Evolutionary conservation across 495 filamentous ascomycete species (phyloP).

Genomic region (Podospora bellae-mahoneyi): DNA sequence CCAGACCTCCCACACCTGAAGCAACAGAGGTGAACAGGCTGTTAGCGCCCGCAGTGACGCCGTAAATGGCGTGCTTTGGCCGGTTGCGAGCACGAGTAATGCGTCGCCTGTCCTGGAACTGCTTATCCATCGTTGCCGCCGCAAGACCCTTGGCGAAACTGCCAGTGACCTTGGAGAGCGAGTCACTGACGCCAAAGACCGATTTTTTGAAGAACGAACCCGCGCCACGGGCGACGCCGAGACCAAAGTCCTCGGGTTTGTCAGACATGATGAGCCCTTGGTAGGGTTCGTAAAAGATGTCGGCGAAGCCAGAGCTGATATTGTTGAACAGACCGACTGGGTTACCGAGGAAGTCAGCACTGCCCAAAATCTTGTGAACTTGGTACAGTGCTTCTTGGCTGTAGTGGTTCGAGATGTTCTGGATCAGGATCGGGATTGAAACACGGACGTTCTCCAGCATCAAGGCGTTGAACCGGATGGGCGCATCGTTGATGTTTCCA

Average conservation of each 20-base stretch:
- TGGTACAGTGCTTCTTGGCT: slow-evolving; percentile 94
- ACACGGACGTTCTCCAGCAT: slow-evolving; percentile 95
- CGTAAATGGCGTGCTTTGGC: slow-evolving; percentile 94
- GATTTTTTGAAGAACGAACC: slow-evolving; percentile 98
- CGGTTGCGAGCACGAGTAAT: slow-evolving; percentile 91
- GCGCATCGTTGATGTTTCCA: slow-evolving; percentile 97
- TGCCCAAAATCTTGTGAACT: slow-evolving; percentile 92
- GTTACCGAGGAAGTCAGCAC: slow-evolving; percentile 97
- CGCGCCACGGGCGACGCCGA: slow-evolving; percentile 93
- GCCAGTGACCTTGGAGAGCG: slow-evolving; percentile 92
- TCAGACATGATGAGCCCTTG: slow-evolving; percentile 97
- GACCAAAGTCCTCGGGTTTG: slow-evolving; percentile 84
- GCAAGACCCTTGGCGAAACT: slow-evolving; percentile 94
- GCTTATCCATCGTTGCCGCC: slow-evolving; percentile 93
- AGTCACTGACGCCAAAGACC: slow-evolving; percentile 93
- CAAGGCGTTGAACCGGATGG: slow-evolving; percentile 84
- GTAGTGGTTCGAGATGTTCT: slow-evolving; percentile 88
- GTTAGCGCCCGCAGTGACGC: slow-evolving; percentile 92
- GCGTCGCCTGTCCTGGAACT: slow-evolving; percentile 92
- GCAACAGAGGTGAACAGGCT: slow-evolving; percentile 90
- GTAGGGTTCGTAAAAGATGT: slow-evolving; percentile 98
- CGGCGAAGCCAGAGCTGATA: slow-evolving; percentile 90
- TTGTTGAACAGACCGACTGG: slow-evolving; percentile 98
- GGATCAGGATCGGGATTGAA: slow-evolving; percentile 75
- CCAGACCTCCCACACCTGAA: slow-evolving; percentile 87